Evolutionary conservation across 768 basidiomycete species (phyloP).

Genomic region (Podaxis rugospora): DNA sequence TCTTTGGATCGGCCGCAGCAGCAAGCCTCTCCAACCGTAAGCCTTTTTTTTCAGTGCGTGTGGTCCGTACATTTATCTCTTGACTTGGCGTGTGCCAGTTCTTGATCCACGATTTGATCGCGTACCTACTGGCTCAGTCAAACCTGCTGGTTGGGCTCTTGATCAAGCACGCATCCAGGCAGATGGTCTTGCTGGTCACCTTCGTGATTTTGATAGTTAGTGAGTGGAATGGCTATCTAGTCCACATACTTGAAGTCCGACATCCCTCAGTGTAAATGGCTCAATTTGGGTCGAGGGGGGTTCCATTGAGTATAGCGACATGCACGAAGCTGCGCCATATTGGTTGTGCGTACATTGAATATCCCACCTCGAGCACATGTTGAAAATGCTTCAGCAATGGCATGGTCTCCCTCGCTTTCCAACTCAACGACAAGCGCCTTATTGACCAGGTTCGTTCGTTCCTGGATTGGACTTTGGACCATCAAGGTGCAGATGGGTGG

Average conservation of each 20-base stretch:
- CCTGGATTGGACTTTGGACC: constrained; percentile 33
- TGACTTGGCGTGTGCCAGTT: constrained; percentile 18
- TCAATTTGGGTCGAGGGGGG: constrained; percentile 41
- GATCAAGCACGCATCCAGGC: constrained; percentile 38
- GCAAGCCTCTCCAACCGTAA: not conserved
- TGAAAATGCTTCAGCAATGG: constrained; percentile 25
- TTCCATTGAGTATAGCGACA: constrained; percentile 38
- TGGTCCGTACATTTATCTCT: too few species aligned
- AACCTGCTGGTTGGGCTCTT: constrained; percentile 35
- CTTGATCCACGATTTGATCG: constrained; percentile 25
- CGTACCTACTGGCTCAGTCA: constrained; percentile 31
- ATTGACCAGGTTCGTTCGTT: constrained; percentile 33
- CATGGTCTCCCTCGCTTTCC: constrained; percentile 38
- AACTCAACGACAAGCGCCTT: constrained; percentile 32
- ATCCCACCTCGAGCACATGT: not conserved
- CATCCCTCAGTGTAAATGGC: constrained; percentile 28
- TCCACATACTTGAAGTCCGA: not conserved
- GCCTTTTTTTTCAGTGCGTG: not conserved
- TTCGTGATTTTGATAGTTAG: constrained; percentile 38
- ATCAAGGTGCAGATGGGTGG: constrained; percentile 36
- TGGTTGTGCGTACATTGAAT: constrained; percentile 34
- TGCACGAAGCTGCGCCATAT: constrained; percentile 40
- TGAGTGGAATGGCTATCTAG: constrained; percentile 13
- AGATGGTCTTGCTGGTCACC: constrained; percentile 35
- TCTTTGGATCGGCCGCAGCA: not conserved